Evolutionary conservation across 2,329 filamentous ascomycete genomes (phyloP), one percentile per base, ranked within the genome.

Genomic region (Orbilia javanica): DNA sequence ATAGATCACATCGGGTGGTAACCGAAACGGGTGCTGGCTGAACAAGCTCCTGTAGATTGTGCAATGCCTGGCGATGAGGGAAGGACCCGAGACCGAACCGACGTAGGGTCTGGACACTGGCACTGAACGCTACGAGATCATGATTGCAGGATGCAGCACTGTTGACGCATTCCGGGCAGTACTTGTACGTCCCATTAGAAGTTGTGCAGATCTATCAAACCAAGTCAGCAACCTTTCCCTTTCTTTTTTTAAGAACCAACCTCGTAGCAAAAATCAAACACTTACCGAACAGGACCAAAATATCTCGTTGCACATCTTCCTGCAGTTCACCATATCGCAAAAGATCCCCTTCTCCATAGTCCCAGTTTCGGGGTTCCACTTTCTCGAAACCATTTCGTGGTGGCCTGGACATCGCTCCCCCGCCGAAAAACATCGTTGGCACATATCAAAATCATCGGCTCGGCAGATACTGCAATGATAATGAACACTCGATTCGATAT

Each of bases 261-360:
- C 13, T 1, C 36, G 5, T 15, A 39, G 3, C 34, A 36, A 13
- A 27, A 18, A n/a, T n/a, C n/a, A 11, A 48, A 7, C n/a, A 27
- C 68, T 18, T 55, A 72, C 66, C n/a, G 53, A 62, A 27, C 68
- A 78, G 20, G 62, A 71, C 69, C 79, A 78, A 69, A 70, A 80
- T 60, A 79, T 75, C 60, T 65, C 60, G 50, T 67, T 79, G 46
- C 62, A 69, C 15, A 55, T 50, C 27, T 67, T 66, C 39, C 42
- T 48, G 36, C 64, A 71, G 3, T 31, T 42, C 15, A 46, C 27
- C 10, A 53, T 79, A 36, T 72, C 75, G 63, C 79, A 80, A 50
- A 80, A 80, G 15, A 80, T 63, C 3, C 79, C 79, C 52, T 71
- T 76, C 66, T 80, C 67, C 65, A 80, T 69, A 5, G 62, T 18